Percentiles rank a stretch among this genome's conserved stretches.
Conservation (phyloP, 2,329 filamentous ascomycete genomes). For the Aspergillus melleus region DNA sequence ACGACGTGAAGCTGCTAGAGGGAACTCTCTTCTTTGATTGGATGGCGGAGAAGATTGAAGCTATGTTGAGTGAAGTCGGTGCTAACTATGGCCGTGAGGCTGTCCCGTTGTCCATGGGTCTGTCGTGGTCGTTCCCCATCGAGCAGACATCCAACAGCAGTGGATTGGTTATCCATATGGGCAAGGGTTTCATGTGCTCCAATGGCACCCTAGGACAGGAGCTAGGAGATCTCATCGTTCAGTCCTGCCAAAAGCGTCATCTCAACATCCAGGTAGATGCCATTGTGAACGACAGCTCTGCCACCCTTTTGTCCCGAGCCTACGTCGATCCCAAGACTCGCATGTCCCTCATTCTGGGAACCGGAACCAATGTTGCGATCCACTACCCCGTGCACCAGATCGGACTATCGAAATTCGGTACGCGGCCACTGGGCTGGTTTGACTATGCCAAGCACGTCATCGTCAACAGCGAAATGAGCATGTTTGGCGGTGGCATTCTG, state of each 20-base stretch:
- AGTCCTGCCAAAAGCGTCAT: conserved; percentile 54
- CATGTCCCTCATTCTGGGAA: conserved; percentile 65
- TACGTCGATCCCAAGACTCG: conserved; percentile 62
- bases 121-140: conserved; percentile 68
- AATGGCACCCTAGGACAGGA: conserved; percentile 61
- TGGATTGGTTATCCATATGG: conserved; percentile 62
- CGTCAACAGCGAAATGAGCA: conserved; percentile 66
- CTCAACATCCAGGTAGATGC: conserved; percentile 61
- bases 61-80: conserved; percentile 49
- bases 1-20: conserved; percentile 54
- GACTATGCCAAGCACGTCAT: conserved; percentile 60
- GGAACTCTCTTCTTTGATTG: conserved; percentile 65
- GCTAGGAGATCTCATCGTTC: conserved; percentile 59
- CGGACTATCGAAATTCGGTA: conserved; percentile 56
- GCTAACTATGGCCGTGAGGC: conserved; percentile 41
- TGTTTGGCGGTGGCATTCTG: conserved; percentile 61
- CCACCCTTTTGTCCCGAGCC: conserved; percentile 61
- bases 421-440: conserved; percentile 56
- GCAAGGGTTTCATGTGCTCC: conserved; percentile 64
- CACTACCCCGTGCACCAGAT: conserved; percentile 59
- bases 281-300: conserved; percentile 65
- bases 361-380: conserved; percentile 65
- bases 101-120: conserved; percentile 55
- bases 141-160: conserved; percentile 62
- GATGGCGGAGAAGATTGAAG: conserved; percentile 62